These are phyloP conservation scores for Fusarium ambrosium DNA, from an alignment of 2,329 filamentous ascomycete genomes.

Conservation along the genomic window DNA sequence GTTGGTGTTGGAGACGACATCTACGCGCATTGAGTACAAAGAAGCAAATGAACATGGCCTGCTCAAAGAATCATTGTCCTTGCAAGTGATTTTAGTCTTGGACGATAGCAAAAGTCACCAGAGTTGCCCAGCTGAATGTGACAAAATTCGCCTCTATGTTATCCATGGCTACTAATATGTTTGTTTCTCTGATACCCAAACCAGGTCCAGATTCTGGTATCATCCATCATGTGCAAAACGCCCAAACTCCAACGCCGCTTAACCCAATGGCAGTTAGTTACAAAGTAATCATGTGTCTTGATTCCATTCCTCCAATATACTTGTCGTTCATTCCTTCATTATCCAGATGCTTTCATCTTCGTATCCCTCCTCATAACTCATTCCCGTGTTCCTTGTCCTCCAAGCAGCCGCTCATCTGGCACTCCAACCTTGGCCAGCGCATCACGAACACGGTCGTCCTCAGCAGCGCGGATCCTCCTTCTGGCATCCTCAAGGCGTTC, in stretches of 20 bases:
- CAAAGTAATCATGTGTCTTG: neutral
- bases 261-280: neutral
- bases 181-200: conserved; percentile 1
- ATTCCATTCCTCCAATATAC: neutral
- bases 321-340: neutral
- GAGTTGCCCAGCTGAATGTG: neutral
- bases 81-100: neutral
- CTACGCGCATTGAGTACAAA: neutral
- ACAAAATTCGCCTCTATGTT: neutral
- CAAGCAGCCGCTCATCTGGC: conserved; percentile 58
- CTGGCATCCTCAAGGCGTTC: conserved; percentile 78
- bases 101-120: neutral
- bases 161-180: neutral
- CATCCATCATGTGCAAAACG: conserved; percentile 6
- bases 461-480: conserved; percentile 68
- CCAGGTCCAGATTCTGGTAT: conserved; percentile 15
- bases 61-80: neutral
- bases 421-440: conserved; percentile 62
- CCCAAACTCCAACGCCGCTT: conserved; percentile 19
- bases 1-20: neutral
- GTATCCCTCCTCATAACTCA: neutral
- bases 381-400: conserved; percentile 42
- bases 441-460: conserved; percentile 69
- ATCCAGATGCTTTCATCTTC: neutral
- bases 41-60: neutral